Evolutionary conservation across 2,329 filamentous ascomycete species (phyloP).

Genomic region (Orbilia oligospora): DNA sequence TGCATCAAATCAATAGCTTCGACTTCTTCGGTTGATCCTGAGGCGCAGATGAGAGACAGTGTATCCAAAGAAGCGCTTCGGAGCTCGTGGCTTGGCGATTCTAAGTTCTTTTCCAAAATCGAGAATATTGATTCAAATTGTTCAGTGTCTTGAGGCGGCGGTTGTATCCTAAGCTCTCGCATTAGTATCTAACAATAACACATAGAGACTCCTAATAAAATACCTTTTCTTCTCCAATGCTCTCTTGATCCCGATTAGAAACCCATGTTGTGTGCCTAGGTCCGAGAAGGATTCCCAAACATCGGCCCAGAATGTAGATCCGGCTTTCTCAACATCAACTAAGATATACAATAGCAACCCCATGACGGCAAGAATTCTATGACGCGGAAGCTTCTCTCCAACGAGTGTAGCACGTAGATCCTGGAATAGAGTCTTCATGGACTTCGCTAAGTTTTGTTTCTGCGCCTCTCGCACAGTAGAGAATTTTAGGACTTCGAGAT

Average conservation of each 20-base stretch:
- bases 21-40: conserved; percentile 70
- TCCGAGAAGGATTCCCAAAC: conserved; percentile 38
- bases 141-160: conserved; percentile 16
- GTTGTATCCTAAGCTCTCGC: not conserved
- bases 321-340: conserved; percentile 22
- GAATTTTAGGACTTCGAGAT: conserved; percentile 33
- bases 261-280: conserved; percentile 23
- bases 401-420: not conserved
- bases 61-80: conserved; percentile 75
- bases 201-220: not conserved
- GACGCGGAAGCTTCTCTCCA: not conserved
- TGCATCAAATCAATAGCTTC: conserved; percentile 77
- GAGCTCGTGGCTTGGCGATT: conserved; percentile 80
- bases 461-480: conserved; percentile 20
- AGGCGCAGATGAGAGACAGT: conserved; percentile 74
- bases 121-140: conserved; percentile 42
- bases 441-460: not conserved
- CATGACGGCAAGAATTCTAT: conserved; percentile 26
- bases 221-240: conserved; percentile 49
- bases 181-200: conserved; percentile 3
- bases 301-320: conserved; percentile 21
- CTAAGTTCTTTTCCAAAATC: conserved; percentile 74
- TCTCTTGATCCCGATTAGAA: conserved; percentile 29
- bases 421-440: conserved; percentile 8
- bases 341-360: conserved; percentile 34